Percentiles rank a stretch among this genome's conserved stretches.
Evolutionary conservation across 2,329 filamentous ascomycete genomes (phyloP).

Genomic region (Teratosphaeria gauchensis): DNA sequence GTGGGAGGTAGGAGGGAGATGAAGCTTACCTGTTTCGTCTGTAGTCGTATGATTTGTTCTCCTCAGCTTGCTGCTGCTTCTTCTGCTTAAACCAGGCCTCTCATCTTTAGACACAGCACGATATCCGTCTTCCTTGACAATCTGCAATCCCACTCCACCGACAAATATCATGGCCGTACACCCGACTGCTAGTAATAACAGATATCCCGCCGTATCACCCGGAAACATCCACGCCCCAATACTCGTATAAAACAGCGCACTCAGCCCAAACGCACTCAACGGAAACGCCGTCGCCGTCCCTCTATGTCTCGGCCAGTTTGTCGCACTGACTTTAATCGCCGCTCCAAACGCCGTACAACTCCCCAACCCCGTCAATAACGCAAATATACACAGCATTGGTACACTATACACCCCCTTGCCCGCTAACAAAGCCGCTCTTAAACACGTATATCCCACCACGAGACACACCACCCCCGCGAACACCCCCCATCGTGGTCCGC

Average conservation of each 20-base stretch:
- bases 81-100: slow-evolving; percentile 35
- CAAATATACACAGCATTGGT: slow-evolving; percentile 63
- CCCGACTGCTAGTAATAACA: slow-evolving; percentile 69
- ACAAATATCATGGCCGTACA: slow-evolving; percentile 66
- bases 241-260: slow-evolving; percentile 90
- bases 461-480: slow-evolving; percentile 65
- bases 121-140: slow-evolving; percentile 48
- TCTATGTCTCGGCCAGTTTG: slow-evolving; percentile 84
- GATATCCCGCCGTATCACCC: slow-evolving; percentile 70
- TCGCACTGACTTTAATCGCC: slow-evolving; percentile 71
- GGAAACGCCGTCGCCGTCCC: slow-evolving; percentile 93
- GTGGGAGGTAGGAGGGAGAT: not conserved
- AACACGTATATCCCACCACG: slow-evolving; percentile 72
- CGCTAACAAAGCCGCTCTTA: slow-evolving; percentile 66
- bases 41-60: slow-evolving; percentile 42
- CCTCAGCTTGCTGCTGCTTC: slow-evolving; percentile 36
- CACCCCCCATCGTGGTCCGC: slow-evolving; percentile 70
- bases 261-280: slow-evolving; percentile 83
- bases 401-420: slow-evolving; percentile 51
- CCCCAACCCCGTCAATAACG: slow-evolving; percentile 76
- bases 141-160: slow-evolving; percentile 76
- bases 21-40: slow-evolving; percentile 54
- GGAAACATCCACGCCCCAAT: slow-evolving; percentile 69
- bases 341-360: slow-evolving; percentile 87
- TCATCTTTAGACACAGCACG: slow-evolving; percentile 43